Conservation (phyloP, 1,139 yeast species). For the Saccharomyces hybrid region DNA sequence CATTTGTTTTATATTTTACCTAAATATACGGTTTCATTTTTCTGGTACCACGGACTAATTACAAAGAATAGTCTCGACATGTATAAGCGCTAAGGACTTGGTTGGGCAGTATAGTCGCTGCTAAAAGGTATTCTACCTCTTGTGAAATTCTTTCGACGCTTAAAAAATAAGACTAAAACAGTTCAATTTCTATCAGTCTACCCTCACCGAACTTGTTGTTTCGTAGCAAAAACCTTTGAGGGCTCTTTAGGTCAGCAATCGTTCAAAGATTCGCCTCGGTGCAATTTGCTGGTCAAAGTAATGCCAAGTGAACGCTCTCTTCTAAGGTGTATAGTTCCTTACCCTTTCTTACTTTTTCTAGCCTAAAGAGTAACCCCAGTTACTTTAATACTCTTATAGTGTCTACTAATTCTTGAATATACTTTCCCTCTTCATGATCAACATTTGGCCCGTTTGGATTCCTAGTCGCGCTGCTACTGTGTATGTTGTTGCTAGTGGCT, state of each 20-base stretch:
- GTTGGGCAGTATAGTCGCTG: background rate
- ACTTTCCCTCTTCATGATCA: conserved; percentile 14
- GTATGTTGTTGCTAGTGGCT: background rate
- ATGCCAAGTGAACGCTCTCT: background rate
- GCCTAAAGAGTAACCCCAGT: background rate
- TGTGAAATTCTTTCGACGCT: background rate
- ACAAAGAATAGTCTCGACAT: background rate
- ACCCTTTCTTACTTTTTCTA: background rate
- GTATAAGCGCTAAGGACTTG: background rate
- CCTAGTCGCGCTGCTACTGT: conserved; percentile 3
- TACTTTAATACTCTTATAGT: conserved; percentile 7
- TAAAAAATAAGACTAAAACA: too few species aligned
- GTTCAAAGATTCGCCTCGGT: background rate
- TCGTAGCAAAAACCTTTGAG: background rate
- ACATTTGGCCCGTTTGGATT: conserved; percentile 5
- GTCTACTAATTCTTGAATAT: conserved; percentile 13
- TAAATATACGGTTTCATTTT: background rate
- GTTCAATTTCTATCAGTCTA: background rate
- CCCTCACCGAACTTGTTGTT: background rate
- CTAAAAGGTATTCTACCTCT: background rate
- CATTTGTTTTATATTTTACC: background rate
- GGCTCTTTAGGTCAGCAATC: background rate
- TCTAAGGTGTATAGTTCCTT: background rate
- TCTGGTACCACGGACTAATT: background rate
- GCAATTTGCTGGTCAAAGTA: background rate